Evolutionary conservation across 1,139 yeast species (phyloP).

Genomic region (Nematodospora anomalae): DNA sequence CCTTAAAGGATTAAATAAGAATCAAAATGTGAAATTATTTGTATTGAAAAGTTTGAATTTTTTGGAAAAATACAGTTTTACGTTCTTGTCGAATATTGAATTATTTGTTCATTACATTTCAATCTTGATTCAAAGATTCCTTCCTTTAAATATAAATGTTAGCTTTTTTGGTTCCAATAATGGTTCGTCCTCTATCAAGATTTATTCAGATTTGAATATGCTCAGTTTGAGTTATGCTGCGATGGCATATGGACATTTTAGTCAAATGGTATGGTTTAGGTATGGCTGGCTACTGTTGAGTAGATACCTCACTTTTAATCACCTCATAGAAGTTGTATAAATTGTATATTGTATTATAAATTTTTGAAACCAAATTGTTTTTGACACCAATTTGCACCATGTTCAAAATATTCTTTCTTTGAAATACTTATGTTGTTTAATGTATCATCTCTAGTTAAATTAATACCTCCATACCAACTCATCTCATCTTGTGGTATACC

Average conservation of each 20-base stretch:
- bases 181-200: slow-evolving; percentile 30
- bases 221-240: slow-evolving; percentile 65
- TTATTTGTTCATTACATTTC: slow-evolving; percentile 37
- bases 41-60: slow-evolving; percentile 48
- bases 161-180: slow-evolving; percentile 34
- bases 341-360: slow-evolving; percentile 16
- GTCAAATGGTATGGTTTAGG: slow-evolving; percentile 96
- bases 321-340: slow-evolving; percentile 41
- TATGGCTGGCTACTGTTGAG: slow-evolving; percentile 83
- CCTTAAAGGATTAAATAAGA: slow-evolving; percentile 14
- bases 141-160: slow-evolving; percentile 40
- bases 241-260: slow-evolving; percentile 79
- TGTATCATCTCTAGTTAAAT: slow-evolving; percentile 52
- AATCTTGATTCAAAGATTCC: slow-evolving; percentile 31
- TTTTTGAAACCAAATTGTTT: slow-evolving; percentile 69
- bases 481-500: slow-evolving; percentile 26
- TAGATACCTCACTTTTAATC: slow-evolving; percentile 74
- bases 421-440: slow-evolving; percentile 62
- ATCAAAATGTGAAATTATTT: slow-evolving; percentile 28
- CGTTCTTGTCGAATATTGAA: slow-evolving; percentile 49
- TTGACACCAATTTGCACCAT: slow-evolving; percentile 80
- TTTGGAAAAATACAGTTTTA: slow-evolving; percentile 52
- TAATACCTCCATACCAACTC: slow-evolving; percentile 46
- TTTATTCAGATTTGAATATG: slow-evolving; percentile 57
- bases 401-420: slow-evolving; percentile 78